Base-by-base conservation (phyloP, 2,329 filamentous ascomycete species). In the Macrophomina phaseolina region DNA sequence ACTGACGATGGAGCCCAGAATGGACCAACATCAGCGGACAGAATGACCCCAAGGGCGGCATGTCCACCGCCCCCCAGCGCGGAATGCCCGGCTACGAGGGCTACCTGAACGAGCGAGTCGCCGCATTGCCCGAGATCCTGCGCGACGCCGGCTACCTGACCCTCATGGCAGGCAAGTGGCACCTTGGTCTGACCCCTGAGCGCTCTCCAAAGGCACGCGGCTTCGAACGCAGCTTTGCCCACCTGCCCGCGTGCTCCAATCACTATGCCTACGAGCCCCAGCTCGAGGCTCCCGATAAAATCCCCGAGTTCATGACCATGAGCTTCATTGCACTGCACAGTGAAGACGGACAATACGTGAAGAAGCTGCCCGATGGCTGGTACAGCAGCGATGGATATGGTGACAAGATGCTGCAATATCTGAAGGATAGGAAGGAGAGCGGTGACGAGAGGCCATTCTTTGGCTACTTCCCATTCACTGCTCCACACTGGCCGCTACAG, bases 401-500 rank as follows among this genome's bases (percentile, higher is more conserved):
- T 12, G 74, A 79, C 64, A 80, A 80, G 69, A 78, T 80, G 74
- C 68, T 80, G 3, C 68, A 72, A 5, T 80, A 79, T 63, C 69
- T 80, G 14, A 74, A 76, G 28, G 77, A 78, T 8, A 74, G 77
- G 11, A 72, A 75, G 2, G 75, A 74, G 53, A 71, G 75, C 7
- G 73, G 78, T 11, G 77, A 79, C 18, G 72, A 77, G 58, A 74
- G 80, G 45, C 82, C 86, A 0, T 89, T 89, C 77, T 89, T 89
- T 70, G 86, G 78, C 1, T 89, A 88, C 72, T 78, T 87, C 2
- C 86, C 87, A 1, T 89, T 88, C 73, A 87, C 86, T 0, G 87
- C 87, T 0, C 87, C 87, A 1, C 87, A 89, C 69, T 89, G 87
- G 87, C 87, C 87, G 1, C 76, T 89, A 6, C 87, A 89, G 70